Conservation (phyloP, 208 protist genomes). For the Tetramitus jugosus region DNA sequence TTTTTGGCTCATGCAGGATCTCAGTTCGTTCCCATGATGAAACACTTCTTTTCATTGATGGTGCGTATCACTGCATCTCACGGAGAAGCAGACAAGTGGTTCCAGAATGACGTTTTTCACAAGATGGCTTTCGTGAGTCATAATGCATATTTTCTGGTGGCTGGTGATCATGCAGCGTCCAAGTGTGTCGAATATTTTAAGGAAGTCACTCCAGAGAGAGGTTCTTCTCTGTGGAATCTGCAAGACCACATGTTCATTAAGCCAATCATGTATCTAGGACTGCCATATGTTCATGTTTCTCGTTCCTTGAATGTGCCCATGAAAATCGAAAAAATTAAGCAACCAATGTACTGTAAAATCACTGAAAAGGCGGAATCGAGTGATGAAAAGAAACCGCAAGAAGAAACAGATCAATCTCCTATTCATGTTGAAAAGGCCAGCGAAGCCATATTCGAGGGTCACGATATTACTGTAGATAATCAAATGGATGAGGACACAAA, state of each 20-base stretch:
- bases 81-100: neutral
- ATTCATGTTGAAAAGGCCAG: neutral
- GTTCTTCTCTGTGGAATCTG: neutral
- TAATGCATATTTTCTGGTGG: neutral
- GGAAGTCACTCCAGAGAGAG: neutral
- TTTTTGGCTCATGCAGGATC: neutral
- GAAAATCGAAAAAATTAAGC: neutral
- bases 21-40: neutral
- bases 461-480: neutral
- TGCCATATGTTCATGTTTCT: slow-evolving; percentile 2
- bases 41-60: neutral
- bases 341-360: too few relatives aligned
- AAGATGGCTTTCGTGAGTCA: neutral
- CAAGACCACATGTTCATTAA: slow-evolving; percentile 4
- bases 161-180: neutral
- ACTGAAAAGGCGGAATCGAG: too few relatives aligned
- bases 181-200: neutral
- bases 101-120: neutral
- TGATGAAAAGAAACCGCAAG: too few relatives aligned
- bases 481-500: neutral
- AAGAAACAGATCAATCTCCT: too few relatives aligned
- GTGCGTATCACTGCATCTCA: neutral
- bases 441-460: neutral
- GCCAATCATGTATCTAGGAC: neutral
- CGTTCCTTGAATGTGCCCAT: neutral